These are phyloP conservation scores for Heracleum sosnowskyi DNA, from an alignment of 129 eudicot species.

Conservation along the genomic window DNA sequence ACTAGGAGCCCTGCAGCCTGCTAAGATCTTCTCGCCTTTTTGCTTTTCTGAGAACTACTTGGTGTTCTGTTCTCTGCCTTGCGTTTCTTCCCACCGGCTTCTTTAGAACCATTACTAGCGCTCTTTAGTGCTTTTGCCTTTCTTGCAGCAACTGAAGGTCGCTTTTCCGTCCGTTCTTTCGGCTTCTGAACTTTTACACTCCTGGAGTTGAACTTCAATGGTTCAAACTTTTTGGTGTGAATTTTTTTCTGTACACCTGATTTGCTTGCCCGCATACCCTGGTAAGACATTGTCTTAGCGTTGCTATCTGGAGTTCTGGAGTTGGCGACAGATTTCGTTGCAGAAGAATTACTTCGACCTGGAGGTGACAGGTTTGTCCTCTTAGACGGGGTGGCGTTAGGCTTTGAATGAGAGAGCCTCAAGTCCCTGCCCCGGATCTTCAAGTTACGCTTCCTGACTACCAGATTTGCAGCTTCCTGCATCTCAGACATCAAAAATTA, in stretches of 20 bases:
- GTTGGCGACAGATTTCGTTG: slow-evolving; percentile 19
- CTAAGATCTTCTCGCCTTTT: slow-evolving; percentile 33
- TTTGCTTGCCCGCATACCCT: slow-evolving; percentile 56
- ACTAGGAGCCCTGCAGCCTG: background rate
- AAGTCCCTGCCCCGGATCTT: slow-evolving; percentile 51
- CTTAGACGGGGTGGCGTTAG: slow-evolving; percentile 31
- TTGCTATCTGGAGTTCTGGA: slow-evolving; percentile 13
- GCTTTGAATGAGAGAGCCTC: slow-evolving; percentile 37
- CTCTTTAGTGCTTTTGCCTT: slow-evolving; percentile 31
- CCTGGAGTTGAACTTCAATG: slow-evolving; percentile 8
- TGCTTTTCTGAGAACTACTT: slow-evolving; percentile 27
- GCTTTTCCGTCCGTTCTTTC: slow-evolving; percentile 22
- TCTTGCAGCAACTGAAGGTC: slow-evolving; percentile 61
- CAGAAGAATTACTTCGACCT: slow-evolving; percentile 14
- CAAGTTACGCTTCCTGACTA: slow-evolving; percentile 34
- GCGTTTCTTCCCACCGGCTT: slow-evolving; percentile 32
- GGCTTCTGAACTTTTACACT: slow-evolving; percentile 8
- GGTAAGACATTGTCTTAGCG: slow-evolving; percentile 26
- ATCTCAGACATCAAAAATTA: background rate
- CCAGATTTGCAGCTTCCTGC: slow-evolving; percentile 49
- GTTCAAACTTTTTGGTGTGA: slow-evolving; percentile 1
- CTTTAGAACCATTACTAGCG: slow-evolving; percentile 19
- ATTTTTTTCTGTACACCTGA: slow-evolving; percentile 36
- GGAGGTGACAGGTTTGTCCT: slow-evolving; percentile 18
- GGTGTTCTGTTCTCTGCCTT: slow-evolving; percentile 40